Base-by-base conservation (phyloP, 2,329 filamentous ascomycete genomes). In the Pleoardoris graminearum region DNA sequence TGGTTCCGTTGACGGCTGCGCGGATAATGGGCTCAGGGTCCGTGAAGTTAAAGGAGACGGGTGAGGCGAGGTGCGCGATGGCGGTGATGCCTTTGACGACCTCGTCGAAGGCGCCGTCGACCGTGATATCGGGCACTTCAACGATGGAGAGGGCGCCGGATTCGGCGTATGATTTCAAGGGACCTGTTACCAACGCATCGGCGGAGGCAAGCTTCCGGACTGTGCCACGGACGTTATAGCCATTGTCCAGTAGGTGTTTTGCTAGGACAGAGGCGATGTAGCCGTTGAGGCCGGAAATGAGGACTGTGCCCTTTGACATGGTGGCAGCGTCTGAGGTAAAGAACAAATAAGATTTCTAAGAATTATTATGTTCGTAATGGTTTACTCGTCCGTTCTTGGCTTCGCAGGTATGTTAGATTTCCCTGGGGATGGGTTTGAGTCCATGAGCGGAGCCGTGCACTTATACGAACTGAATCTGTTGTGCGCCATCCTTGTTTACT, bases 221-320 rank as follows among this genome's bases (percentile, higher is more conserved):
- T 4, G 65, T 66, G 7, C 67, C 69, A 22, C 67, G 66, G 17
- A 71, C 69, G 10, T 55, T 58, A 54, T 69, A 69, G 12, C 63
- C 67, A 16, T 50, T 32, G 21, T 62, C 47, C 32, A 72, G 61
- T 38, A 68, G 55, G 35, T 68, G 51, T 32, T 67, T 60, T 14
- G 60, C 65, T 5, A 61, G 55, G 12, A 64, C 58, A 32, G 57
- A 53, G 21, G 59, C 68, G 32, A 72, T 68, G 51, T 63, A 65
- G 46, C 62, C 62, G 41, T 65, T 65, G 4, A 62, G 42, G 19
- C 60, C 62, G 4, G 54, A 53, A 12, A 71, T 60, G 16, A 71
- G 60, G 42, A 71, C 55, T 12, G 61, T 51, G n/a, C 54, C 58
- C 54, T 63, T 61, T 8, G 59, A 54, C 59, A 60, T 62, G 29